A percentile compares a stretch with the other conserved stretches of the same genome.
Conservation (phyloP, 2,329 filamentous ascomycete genomes). For the Trichoderma sp. region DNA sequence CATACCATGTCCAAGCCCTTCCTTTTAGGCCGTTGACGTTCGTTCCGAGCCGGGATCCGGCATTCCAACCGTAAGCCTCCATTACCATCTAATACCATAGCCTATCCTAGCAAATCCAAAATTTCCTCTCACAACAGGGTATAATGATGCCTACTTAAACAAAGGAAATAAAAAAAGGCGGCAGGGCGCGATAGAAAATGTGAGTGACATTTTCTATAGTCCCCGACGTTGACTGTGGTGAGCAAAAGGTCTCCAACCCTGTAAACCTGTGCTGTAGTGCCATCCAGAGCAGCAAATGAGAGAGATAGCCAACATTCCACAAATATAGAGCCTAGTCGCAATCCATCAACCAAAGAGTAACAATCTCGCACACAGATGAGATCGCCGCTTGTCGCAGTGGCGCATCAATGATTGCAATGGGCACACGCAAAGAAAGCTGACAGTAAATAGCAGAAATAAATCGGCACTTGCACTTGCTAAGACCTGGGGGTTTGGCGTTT, state of each 20-base stretch:
- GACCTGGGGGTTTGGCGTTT: not conserved
- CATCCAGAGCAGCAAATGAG: too few relatives aligned
- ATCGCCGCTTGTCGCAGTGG: not conserved
- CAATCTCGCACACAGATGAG: not conserved
- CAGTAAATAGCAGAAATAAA: not conserved
- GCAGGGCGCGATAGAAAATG: not conserved
- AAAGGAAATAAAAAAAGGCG: not conserved
- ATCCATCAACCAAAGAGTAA: too few relatives aligned
- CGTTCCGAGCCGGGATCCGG: not conserved
- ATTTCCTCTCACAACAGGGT: slow-evolving; percentile 17
- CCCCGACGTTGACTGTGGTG: not conserved
- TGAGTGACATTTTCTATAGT: not conserved
- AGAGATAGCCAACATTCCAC: not conserved
- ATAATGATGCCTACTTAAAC: slow-evolving; percentile 21
- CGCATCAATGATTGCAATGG: not conserved
- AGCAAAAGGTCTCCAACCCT: not conserved
- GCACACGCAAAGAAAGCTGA: not conserved
- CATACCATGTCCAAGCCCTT: not conserved
- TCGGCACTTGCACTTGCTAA: not conserved
- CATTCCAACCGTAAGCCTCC: not conserved
- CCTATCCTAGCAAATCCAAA: not conserved
- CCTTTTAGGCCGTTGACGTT: not conserved
- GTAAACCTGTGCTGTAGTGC: not conserved
- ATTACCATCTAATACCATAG: not conserved
- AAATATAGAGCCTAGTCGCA: not conserved